Evolutionary conservation across 2,329 filamentous ascomycete genomes (phyloP), one percentile per base, ranked within the genome.

Genomic region (Thielaviopsis euricoi): DNA sequence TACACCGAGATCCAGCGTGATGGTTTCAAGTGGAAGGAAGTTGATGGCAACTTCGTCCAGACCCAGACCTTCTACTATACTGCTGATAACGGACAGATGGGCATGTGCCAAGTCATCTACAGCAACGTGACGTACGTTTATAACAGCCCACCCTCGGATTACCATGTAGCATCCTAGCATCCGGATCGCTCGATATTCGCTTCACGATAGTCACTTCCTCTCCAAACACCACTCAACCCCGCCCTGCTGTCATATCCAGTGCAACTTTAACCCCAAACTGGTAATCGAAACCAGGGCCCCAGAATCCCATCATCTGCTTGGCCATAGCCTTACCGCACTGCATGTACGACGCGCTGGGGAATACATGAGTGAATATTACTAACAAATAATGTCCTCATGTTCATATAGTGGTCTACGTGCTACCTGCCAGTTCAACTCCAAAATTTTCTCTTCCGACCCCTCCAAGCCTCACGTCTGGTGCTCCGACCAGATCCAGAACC

Each of bases 41-140:
- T 89, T 75, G 85, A 89, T 64, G 85, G 83, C 66, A 97, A 93
- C 62, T 86, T 80, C 67, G 93, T 97, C 65, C 93, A 98, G 77
- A 96, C 89, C 29, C 86, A 96, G 75, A 89, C 80, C 62, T 98
- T 96, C 74, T 98, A 98, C 74, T 73, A 96, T 67, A 84, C 84
- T 71, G 77, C 85, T 58, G 87, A 95, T 62, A 81, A 76, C 61
- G 93, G 93, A 55, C 78, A 84, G 62, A 71, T 90, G 63, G 87
- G 79, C 56, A 80, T 95, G 71, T 82, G 81, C 61, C 93, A 98
- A 77, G 79, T 97, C 72, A 95, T 98, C 70, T 95, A 97, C 77
- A 97, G 87, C 76, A 96, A 95, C 73, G 87, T 98, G 69, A 86
- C 82, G 90, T 96, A 83, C 72, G 85, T 53, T 33, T 51, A 37